These are phyloP conservation scores for Epichloe gansuensis DNA, from an alignment of 2,329 filamentous ascomycete genomes.

Conservation along the genomic window DNA sequence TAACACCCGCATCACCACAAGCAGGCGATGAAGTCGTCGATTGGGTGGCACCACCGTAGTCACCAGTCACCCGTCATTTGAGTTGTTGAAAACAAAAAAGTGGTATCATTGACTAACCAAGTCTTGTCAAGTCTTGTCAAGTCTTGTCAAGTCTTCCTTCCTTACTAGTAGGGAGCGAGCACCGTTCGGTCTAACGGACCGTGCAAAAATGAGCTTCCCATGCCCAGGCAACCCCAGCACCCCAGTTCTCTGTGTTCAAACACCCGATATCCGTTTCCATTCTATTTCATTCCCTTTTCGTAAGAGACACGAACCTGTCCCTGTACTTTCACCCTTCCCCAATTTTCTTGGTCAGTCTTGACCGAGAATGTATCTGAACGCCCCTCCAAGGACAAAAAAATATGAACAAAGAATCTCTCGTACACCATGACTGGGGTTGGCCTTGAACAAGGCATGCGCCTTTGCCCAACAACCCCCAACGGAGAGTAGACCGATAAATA, in stretches of 20 bases:
- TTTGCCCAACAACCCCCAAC: no score
- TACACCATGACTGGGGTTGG: not conserved
- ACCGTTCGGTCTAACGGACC: not conserved
- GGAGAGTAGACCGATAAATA: not conserved
- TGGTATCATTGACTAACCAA: slow-evolving; percentile 2
- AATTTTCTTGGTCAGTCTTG: not conserved
- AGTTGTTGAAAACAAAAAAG: not conserved
- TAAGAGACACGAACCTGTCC: not conserved
- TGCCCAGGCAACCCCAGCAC: not conserved
- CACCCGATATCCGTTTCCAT: not conserved
- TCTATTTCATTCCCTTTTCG: not conserved
- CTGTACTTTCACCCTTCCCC: not conserved
- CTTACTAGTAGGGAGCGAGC: not conserved
- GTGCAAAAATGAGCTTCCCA: not conserved
- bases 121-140: not conserved
- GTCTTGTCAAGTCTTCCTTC: not conserved
- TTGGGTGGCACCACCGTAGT: no score
- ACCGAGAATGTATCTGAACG: not conserved
- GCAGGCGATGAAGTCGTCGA: no score
- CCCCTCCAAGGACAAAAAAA: not conserved
- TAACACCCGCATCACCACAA: no score
- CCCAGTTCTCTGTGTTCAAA: not conserved
- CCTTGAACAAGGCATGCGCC: no score
- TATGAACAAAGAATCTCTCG: not conserved
- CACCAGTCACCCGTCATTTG: no score